phyloP scores from a whole-genome alignment of 1,284 basidiomycete genomes.

The Malassezia vespertilionis region DNA sequence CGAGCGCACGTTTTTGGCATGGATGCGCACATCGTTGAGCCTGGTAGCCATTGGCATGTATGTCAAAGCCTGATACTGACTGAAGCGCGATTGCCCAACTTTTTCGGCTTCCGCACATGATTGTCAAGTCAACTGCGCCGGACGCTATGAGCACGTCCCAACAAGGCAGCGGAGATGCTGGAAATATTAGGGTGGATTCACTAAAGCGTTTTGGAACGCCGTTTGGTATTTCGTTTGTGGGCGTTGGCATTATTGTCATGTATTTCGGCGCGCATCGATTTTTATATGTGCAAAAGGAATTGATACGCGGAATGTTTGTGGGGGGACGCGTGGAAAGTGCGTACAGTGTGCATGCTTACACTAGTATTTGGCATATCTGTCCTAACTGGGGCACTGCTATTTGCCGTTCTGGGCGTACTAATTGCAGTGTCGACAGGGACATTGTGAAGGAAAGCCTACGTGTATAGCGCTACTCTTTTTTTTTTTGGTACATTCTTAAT shows the following conservation, averaged over 20 bases:
- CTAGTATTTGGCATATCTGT: constrained; percentile 4
- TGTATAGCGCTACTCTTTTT: too few relatives aligned
- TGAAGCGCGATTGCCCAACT: constrained; percentile 38
- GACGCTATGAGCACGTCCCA: not conserved
- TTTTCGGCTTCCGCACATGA: constrained; percentile 38
- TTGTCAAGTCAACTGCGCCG: too few relatives aligned
- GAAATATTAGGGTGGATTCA: not conserved
- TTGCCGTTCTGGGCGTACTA: constrained; percentile 9
- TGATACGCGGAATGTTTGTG: constrained; percentile 28
- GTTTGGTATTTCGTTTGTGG: constrained; percentile 31
- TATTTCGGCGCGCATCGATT: constrained; percentile 25
- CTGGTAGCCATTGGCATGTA: constrained; percentile 40
- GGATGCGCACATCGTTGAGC: constrained; percentile 45
- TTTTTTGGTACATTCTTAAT: too few relatives aligned
- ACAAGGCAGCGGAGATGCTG: too few relatives aligned
- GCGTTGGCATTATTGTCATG: constrained; percentile 29
- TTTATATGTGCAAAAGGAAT: constrained; percentile 27
- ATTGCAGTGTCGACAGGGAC: constrained; percentile 10
- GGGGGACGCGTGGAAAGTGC: constrained; percentile 32
- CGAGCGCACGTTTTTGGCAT: constrained; percentile 47
- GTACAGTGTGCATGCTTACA: constrained; percentile 13
- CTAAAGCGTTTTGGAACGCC: constrained; percentile 23
- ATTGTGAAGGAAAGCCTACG: not conserved
- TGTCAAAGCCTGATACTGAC: constrained; percentile 3
- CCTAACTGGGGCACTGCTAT: constrained; percentile 8